Percentiles rank a stretch among this genome's conserved stretches.
These are phyloP conservation scores for Microstegium vimineum DNA, from an alignment of 176 grass and related monocot species.

Conservation along the genomic window DNA sequence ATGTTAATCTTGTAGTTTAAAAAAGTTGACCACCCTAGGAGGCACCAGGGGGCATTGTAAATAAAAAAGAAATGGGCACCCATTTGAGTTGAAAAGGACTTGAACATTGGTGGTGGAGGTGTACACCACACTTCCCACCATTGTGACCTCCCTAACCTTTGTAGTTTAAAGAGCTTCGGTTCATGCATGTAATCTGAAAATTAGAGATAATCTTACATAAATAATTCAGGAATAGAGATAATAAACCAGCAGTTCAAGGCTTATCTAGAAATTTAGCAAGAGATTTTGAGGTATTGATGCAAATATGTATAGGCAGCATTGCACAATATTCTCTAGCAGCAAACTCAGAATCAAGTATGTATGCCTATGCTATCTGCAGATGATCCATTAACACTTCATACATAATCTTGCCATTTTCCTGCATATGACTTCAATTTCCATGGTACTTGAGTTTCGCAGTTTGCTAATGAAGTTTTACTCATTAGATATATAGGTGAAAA, in stretches of 20 bases:
- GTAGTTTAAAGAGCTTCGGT: neutral
- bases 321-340: neutral
- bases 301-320: neutral
- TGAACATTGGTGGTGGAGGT: neutral
- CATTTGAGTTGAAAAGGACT: neutral
- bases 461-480: conserved; percentile 3
- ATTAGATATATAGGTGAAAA: conserved; percentile 52
- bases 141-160: neutral
- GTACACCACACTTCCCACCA: neutral
- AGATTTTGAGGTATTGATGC: neutral
- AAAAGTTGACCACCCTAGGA: neutral
- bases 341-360: neutral
- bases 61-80: neutral
- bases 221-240: neutral
- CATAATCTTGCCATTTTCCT: neutral
- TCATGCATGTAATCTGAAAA: neutral
- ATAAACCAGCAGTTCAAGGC: too few species aligned
- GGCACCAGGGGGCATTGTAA: neutral
- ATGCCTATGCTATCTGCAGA: neutral
- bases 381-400: neutral
- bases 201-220: neutral
- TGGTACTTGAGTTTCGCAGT: neutral
- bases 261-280: neutral
- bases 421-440: neutral
- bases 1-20: neutral